Evolutionary conservation across 192 early-diverging fungal genomes (phyloP), one percentile per base, ranked within the genome.

Genomic region (Glomus cerebriforme): DNA sequence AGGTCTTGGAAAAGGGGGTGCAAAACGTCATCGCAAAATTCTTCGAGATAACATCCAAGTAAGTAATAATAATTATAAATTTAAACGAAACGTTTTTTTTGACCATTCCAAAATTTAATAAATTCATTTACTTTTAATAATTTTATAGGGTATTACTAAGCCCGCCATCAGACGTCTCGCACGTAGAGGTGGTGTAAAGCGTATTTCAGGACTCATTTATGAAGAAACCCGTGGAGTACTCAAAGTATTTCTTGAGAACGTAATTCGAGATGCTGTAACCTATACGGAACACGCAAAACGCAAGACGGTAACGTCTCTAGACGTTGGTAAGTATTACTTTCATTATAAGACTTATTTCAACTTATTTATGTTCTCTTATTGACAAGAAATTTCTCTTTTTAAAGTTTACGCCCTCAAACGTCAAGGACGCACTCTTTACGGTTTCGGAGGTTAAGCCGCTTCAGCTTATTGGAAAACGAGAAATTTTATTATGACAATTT

Each of bases 181-280:
- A 43, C 95, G 97, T 83, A 95, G 97, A 96, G 97, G 97, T 67
- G 97, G 97, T 90, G 97, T 99, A 83, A 99, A 99, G 93, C 96
- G 98, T 94, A 99, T 99, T 89, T 97, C 96, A 63, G 98, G 96
- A 77, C 94, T 84, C 68, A 98, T 97, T 87, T 99, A 99, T 88
- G 98, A 99, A 86, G 98, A 99, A 88, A 97, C 96, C 82, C 96
- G 98, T 85, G 91, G 90, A 79, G 98, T 98, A 73, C 91, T 98
- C 81, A 99, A 98, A 92, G 90, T 93, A 43, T 99, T 99, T 87
- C 93, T 99, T 80, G 96, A 97, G 88, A 96, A 97, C 84, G 97
- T 99, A 85, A 99, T 99, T 83, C 93, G 97, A 68, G 66, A 79
- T 73, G 79, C 79, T 0, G 96, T 97, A 79, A 97, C 96, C 78